Evolutionary conservation across 257 asterid species (phyloP).

Genomic region (Paraleonurus japonicus): DNA sequence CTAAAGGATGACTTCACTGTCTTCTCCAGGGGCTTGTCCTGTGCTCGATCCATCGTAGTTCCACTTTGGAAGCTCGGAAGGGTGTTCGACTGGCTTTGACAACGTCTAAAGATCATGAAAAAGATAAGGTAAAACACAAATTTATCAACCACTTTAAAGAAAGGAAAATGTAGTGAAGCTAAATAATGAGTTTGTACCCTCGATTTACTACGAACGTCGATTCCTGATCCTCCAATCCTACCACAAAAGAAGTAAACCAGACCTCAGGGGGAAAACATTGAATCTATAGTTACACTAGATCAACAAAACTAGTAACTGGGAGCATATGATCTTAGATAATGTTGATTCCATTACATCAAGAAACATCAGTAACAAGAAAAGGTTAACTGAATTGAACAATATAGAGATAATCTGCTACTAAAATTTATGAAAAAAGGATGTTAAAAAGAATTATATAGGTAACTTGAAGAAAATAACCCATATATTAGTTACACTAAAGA

Average conservation of each 20-base stretch:
- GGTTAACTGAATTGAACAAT: background rate
- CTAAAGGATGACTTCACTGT: slow-evolving; percentile 98
- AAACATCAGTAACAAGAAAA: background rate
- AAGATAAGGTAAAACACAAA: slow-evolving; percentile 5
- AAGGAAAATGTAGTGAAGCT: background rate
- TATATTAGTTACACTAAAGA: too few relatives aligned
- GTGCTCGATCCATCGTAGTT: slow-evolving; percentile 98
- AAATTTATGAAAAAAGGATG: background rate
- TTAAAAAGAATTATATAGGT: too few relatives aligned
- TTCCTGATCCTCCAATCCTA: slow-evolving; percentile 97
- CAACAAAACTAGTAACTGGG: background rate
- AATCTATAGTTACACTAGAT: background rate
- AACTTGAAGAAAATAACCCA: too few relatives aligned
- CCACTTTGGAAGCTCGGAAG: slow-evolving; percentile 99
- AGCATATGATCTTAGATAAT: background rate
- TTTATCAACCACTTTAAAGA: background rate
- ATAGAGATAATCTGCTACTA: background rate
- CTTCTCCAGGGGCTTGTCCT: slow-evolving; percentile 99
- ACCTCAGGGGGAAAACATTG: background rate
- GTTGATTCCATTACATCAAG: background rate
- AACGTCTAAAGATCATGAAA: slow-evolving; percentile 53
- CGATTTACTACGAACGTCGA: slow-evolving; percentile 91
- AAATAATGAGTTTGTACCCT: slow-evolving; percentile 47
- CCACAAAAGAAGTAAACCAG: slow-evolving; percentile 16
- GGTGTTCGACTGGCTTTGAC: slow-evolving; percentile 80